Percentiles rank a stretch among this genome's conserved stretches.
Evolutionary conservation across 108 stramenopile species (phyloP).

Genomic region (Pseudonitzschia delicatissima): DNA sequence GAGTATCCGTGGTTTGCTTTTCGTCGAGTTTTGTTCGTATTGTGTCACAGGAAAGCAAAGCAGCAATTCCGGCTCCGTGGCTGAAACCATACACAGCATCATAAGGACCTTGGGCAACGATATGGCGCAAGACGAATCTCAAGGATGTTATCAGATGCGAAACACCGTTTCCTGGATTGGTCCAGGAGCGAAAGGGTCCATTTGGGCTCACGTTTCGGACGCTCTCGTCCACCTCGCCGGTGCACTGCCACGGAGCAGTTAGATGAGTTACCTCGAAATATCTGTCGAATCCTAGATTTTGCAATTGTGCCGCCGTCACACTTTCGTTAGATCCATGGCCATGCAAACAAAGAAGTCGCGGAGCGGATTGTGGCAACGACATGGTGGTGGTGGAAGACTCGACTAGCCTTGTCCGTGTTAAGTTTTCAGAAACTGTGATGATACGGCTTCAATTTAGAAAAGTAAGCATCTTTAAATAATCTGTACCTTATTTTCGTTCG

Average conservation of each 20-base stretch:
- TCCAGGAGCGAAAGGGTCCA: background rate
- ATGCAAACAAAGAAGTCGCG: conserved; percentile 3
- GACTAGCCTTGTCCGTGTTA: too few relatives aligned
- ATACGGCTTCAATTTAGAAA: too few relatives aligned
- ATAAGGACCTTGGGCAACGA: background rate
- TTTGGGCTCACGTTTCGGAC: background rate
- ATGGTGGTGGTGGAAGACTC: too few relatives aligned
- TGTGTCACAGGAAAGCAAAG: conserved; percentile 2
- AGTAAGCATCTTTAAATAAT: too few relatives aligned
- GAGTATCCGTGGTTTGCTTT: background rate
- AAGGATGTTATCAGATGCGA: background rate
- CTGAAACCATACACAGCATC: conserved; percentile 25
- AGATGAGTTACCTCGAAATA: background rate
- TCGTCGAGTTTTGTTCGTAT: background rate
- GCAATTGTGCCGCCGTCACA: background rate
- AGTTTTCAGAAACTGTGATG: too few relatives aligned
- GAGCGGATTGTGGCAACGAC: too few relatives aligned
- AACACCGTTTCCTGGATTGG: background rate
- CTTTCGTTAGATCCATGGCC: background rate
- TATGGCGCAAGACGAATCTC: background rate
- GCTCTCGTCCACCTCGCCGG: background rate
- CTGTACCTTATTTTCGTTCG: too few relatives aligned
- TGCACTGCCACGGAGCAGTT: background rate
- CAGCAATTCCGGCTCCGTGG: conserved; percentile 21
- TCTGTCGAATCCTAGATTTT: background rate